Conservation (phyloP, 441 rosid genomes). For the Adansonia grandidieri region DNA sequence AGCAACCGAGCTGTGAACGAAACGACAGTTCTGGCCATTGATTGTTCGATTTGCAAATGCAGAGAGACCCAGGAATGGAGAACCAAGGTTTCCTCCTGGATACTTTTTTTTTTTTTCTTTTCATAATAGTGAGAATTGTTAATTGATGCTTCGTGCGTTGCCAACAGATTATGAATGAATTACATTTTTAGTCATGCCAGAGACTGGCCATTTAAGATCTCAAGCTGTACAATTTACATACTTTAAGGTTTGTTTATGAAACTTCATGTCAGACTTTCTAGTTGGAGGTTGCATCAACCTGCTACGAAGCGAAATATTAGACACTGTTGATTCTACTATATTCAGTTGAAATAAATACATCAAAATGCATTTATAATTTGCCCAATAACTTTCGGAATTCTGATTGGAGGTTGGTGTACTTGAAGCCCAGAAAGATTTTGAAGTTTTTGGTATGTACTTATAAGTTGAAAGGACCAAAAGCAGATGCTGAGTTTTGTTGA, state of each 20-base stretch:
- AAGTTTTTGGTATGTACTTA: too few species aligned
- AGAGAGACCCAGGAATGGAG: constrained; percentile 67
- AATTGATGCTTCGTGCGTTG: background rate
- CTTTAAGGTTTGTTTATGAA: background rate
- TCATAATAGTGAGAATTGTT: background rate
- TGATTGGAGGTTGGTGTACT: constrained; percentile 5
- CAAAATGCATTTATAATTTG: background rate
- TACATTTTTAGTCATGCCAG: constrained; percentile 5
- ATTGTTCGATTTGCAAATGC: constrained; percentile 83
- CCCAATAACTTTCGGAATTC: background rate
- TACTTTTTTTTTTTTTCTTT: constrained; percentile 7
- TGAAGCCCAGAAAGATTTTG: background rate
- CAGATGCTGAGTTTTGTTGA: constrained; percentile 2
- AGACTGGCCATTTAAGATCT: constrained; percentile 14
- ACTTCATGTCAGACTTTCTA: constrained; percentile 16
- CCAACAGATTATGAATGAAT: background rate
- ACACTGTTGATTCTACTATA: constrained; percentile 1
- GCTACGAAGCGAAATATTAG: background rate
- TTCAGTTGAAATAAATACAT: background rate
- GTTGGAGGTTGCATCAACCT: constrained; percentile 16
- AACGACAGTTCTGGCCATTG: constrained; percentile 56
- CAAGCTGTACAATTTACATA: background rate
- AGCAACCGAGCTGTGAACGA: constrained; percentile 40
- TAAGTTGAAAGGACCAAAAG: constrained; percentile 2
- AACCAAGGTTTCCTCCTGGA: constrained; percentile 52